These are phyloP conservation scores for Thermoascus crustaceus DNA, from an alignment of 2,329 filamentous ascomycete species.

Conservation along the genomic window DNA sequence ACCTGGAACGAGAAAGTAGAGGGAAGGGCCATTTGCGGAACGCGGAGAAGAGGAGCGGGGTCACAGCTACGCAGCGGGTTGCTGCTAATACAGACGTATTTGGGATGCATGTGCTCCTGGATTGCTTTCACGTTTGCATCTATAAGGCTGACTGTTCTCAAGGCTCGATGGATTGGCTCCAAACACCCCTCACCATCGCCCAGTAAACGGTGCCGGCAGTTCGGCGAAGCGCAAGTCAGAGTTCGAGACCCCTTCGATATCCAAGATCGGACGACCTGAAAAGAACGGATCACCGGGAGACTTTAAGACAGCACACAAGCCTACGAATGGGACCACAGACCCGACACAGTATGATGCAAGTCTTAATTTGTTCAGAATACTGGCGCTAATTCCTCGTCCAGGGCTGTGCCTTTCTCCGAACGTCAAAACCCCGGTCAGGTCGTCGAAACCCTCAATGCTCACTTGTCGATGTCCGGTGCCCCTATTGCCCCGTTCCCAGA, in stretches of 20 bases:
- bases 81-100: conserved; percentile 62
- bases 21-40: conserved; percentile 56
- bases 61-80: conserved; percentile 52
- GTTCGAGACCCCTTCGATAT: conserved; percentile 39
- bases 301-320: conserved; percentile 28
- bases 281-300: conserved; percentile 45
- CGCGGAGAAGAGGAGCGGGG: conserved; percentile 54
- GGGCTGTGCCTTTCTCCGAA: conserved; percentile 61
- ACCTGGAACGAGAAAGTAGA: conserved; percentile 67
- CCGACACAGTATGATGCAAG: conserved; percentile 30
- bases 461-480: conserved; percentile 58
- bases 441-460: conserved; percentile 72
- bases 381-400: conserved; percentile 21
- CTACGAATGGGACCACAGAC: conserved; percentile 24
- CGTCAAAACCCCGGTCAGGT: conserved; percentile 73
- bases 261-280: conserved; percentile 36
- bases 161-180: conserved; percentile 62
- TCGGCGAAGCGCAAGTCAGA: conserved; percentile 48
- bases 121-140: not conserved
- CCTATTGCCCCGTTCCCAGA: conserved; percentile 66
- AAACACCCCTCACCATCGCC: conserved; percentile 44
- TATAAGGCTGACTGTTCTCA: conserved; percentile 8
- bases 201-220: conserved; percentile 20
- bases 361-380: conserved; percentile 1
- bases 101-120: conserved; percentile 56